Evolutionary conservation across 2,329 filamentous ascomycete species (phyloP).

Genomic region (Sclerotinia minor): DNA sequence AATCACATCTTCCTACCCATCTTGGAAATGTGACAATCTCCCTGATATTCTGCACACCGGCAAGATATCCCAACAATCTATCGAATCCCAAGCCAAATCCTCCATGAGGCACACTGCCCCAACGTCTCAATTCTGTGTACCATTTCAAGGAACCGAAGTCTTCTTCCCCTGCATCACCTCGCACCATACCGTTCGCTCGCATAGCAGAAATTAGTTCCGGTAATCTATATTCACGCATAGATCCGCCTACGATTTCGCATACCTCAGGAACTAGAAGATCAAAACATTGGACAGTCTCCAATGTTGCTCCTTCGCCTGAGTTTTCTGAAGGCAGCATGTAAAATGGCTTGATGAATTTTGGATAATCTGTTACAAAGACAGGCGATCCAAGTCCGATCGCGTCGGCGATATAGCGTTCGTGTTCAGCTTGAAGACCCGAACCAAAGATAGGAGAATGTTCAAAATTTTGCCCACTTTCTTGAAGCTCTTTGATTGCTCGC

Average conservation of each 20-base stretch:
- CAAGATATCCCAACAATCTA: conserved; percentile 65
- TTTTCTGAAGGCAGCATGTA: conserved; percentile 68
- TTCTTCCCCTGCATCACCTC: conserved; percentile 36
- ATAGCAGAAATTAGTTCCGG: conserved; percentile 59
- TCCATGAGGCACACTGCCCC: conserved; percentile 70
- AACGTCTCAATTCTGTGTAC: conserved; percentile 69
- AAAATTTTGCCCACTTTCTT: conserved; percentile 61
- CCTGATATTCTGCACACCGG: conserved; percentile 64
- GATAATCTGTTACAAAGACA: conserved; percentile 92
- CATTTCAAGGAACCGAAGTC: conserved; percentile 57
- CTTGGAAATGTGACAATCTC: conserved; percentile 70
- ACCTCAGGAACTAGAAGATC: conserved; percentile 69
- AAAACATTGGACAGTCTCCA: conserved; percentile 65
- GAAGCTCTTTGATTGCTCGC: conserved; percentile 69
- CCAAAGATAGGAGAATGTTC: conserved; percentile 69
- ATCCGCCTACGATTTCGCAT: conserved; percentile 69
- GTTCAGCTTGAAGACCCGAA: conserved; percentile 79
- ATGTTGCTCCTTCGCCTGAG: conserved; percentile 8
- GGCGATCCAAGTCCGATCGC: conserved; percentile 58
- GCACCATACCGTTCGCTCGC: conserved; percentile 55
- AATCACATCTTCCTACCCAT: conserved; percentile 48
- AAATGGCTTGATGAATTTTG: conserved; percentile 86
- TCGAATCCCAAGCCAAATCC: conserved; percentile 74
- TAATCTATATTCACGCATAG: conserved; percentile 67
- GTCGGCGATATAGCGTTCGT: conserved; percentile 84